Evolutionary conservation across 129 eudicot genomes (phyloP), one percentile per base, ranked within the genome.

Genomic region (Scalesia atractyloides): DNA sequence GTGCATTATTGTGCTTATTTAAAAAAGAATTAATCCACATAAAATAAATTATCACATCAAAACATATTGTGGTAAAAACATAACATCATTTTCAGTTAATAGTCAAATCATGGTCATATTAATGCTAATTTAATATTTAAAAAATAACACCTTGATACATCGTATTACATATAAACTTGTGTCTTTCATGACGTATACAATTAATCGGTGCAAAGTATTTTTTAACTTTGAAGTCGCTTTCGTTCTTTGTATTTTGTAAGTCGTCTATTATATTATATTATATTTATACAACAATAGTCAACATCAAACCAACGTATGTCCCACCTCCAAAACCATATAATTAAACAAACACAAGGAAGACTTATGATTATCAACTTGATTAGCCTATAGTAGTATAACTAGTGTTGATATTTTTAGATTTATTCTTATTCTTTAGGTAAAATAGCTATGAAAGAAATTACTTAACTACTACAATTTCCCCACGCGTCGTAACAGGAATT

Each of bases 1-100:
- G 11, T 24, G 50, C 46, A 53, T 64, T 64, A 52, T 64, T 74
- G 34, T 52, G 72, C 22, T 74, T 41, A 50, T 12, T 51, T 50
- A 26, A 44, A 43, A 43, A 33, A 11, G 5, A 17, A 5, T 11
- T 58, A 58, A 22, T 58, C 12, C 33, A 9, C 61, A 18, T 58
- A 11, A 18, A 54, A 24, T 58, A 58, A 9, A 58, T 58, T 58
- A 58, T 58, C 64, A 22, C 6, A 4, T 20, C 8, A 22, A 58
- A 58, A 4, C 14, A 41, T 41, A 41, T 41, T 41, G 46, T 41
- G 11, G 46, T 41, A 41, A 41, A 41, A 60, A 60, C 44, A 13
- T 60, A 15, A 26, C 20, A 60, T 60, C 20, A 30, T 9, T 30
- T 26, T 59, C 30, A 59, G 30, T 57, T 17, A 3, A 20, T 57